These are phyloP conservation scores for Tinospora cordifolia DNA, from an alignment of 164 flowering plant species.

Conservation along the genomic window DNA sequence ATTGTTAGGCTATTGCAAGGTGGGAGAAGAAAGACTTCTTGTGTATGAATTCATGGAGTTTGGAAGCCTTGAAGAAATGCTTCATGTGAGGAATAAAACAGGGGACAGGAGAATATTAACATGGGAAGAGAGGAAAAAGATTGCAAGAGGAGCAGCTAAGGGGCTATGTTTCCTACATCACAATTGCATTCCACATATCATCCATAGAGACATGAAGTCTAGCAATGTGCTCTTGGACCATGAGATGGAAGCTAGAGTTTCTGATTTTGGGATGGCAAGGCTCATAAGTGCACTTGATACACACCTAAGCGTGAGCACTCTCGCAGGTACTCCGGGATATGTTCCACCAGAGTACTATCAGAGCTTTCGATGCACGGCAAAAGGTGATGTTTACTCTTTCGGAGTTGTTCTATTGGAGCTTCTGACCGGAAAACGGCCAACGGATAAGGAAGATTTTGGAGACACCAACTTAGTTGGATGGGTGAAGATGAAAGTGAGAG, in stretches of 20 bases:
- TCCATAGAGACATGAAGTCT: constrained; percentile 70
- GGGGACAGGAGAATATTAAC: constrained; percentile 34
- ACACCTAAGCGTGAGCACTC: constrained; percentile 61
- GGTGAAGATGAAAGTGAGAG: constrained; percentile 68
- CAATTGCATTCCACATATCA: constrained; percentile 69
- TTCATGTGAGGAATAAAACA: constrained; percentile 35
- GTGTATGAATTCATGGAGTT: constrained; percentile 67
- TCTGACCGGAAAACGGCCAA: constrained; percentile 56
- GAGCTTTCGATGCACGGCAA: constrained; percentile 70
- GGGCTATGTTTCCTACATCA: constrained; percentile 69
- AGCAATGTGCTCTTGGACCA: constrained; percentile 64
- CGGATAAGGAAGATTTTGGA: constrained; percentile 64
- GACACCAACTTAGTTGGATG: constrained; percentile 70
- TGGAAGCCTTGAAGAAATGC: constrained; percentile 69
- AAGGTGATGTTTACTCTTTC: constrained; percentile 60
- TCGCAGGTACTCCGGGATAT: constrained; percentile 73
- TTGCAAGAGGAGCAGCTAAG: constrained; percentile 59
- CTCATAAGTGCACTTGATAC: constrained; percentile 63
- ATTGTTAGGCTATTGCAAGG: constrained; percentile 61
- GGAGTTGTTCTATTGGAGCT: constrained; percentile 60
- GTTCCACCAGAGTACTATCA: constrained; percentile 80
- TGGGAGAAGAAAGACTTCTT: constrained; percentile 64
- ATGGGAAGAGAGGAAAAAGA: constrained; percentile 73
- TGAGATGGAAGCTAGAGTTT: constrained; percentile 61
- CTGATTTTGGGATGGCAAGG: constrained; percentile 78